phyloP scores from a whole-genome alignment of 345 rosid genomes.

The Hibiscus trionum region DNA sequence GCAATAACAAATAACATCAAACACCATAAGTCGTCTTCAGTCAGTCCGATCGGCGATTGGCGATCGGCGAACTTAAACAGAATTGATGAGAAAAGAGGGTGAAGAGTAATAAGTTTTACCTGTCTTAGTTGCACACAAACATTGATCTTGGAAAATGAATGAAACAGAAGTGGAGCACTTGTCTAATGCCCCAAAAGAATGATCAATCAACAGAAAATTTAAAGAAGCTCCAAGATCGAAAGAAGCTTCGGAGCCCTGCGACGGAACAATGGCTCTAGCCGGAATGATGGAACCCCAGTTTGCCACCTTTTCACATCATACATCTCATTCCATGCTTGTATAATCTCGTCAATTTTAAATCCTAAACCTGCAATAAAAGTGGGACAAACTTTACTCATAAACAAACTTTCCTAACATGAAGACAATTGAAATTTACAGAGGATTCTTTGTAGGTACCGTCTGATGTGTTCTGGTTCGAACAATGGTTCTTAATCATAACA shows the following conservation, averaged over 20 bases:
- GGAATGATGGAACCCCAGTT: slow-evolving; percentile 81
- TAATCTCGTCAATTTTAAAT: slow-evolving; percentile 92
- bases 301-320: slow-evolving; percentile 97
- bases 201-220: slow-evolving; percentile 18
- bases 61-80: neutral
- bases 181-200: slow-evolving; percentile 10
- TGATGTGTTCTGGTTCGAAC: slow-evolving; percentile 72
- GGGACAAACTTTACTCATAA: neutral
- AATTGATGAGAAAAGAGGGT: slow-evolving; percentile 1
- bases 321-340: slow-evolving; percentile 99
- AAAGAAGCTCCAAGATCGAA: slow-evolving; percentile 61
- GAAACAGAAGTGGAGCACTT: slow-evolving; percentile 15
- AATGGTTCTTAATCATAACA: slow-evolving; percentile 96
- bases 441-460: slow-evolving; percentile 47
- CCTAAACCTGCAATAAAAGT: slow-evolving; percentile 49
- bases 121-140: slow-evolving; percentile 11
- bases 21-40: neutral
- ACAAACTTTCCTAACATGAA: neutral
- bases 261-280: slow-evolving; percentile 91
- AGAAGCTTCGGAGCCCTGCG: slow-evolving; percentile 78
- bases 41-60: neutral
- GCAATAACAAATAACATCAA: neutral
- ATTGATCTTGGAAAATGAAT: slow-evolving; percentile 8
- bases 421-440: neutral
- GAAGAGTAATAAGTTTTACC: slow-evolving; percentile 17